Evolutionary conservation across 305 asterid species (phyloP), one percentile per base, ranked within the genome.

Genomic region (Andrographis paniculata): DNA sequence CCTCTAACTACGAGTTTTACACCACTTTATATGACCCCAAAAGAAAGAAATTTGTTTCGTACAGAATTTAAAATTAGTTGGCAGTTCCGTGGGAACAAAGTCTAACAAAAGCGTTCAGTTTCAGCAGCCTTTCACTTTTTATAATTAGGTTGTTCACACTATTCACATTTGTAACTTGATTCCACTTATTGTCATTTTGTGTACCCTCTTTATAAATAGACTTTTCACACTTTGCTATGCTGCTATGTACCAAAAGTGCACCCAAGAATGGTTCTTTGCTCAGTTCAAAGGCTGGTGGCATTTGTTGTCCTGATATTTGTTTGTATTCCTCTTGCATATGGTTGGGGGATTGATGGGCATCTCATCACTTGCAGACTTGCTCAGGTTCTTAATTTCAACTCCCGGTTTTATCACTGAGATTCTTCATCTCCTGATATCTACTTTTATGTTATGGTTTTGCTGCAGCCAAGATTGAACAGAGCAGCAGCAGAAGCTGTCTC

Each of bases 291-390:
- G 11, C 38, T 5, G 2, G 38, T 14, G 2, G 38, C 38, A 13
- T 9, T 13, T 5, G 38, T 33, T 33, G 38, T 14, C 12, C 38
- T 33, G 11, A 33, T 33, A 7, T 27, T 27, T 27, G n/a, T 33
- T 6, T 58, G 52, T 18, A 33, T 61, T 20, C 73, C 81, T n/a
- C 48, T 41, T 14, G 77, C 74, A 42, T 59, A 58, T 18, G 86
- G 87, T 17, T 87, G 96, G 96, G 96, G 92, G 20, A 13, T 62
- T 16, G 91, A 80, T 45, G 92, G 96, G 17, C 96, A 87, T 71
- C 73, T 76, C 63, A 73, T 75, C 4, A 66, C 74, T 6, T 87
- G 96, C 57, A 60, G 53, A 43, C 71, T 87, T 47, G 95, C 96
- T 42, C 87, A 83, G 89, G 95, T 82, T 55, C 27, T 22, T 31